Base-by-base conservation (phyloP, 192 early-diverging fungal genomes). In the Powellomyces hirtus region DNA sequence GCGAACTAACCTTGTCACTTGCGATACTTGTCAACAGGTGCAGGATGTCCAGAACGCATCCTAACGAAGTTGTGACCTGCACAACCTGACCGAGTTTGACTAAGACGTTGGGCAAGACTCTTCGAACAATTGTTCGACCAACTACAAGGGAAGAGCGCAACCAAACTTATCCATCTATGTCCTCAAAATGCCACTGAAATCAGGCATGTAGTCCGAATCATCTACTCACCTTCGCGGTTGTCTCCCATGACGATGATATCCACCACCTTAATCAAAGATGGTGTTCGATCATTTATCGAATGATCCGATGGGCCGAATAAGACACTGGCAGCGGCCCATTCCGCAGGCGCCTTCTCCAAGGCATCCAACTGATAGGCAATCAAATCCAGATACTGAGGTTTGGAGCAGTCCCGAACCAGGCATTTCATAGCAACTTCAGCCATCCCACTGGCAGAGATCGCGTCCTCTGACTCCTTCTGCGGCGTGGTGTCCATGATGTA, bases 1-100 rank as follows among this genome's bases (percentile, higher is more conserved):
- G n/a, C n/a, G n/a, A n/a, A n/a, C n/a, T n/a, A 20, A 61, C 33
- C 57, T 65, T 72, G 37, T 72, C 70, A 31, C 44, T 37, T 4
- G 33, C 37, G 0, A 44, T 3, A 1, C 30, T n/a, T 1, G 61
- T 46, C 14, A 72, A 36, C 38, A 72, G 20, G 16, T 36, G 52
- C 16, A 72, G 55, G 11, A 64, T 45, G 20, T 56, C 62, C 10
- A 57, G n/a, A 16, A 30, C 38, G 31, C 24, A n/a, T 11, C 27
- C 36, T 6, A 65, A 5, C 20, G 61, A 56, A 1, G 52, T 50
- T 10, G 70, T 65, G 52, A 45, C 45, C 29, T 58, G 61, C 20
- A 64, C 33, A 5, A 65, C 37, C 37, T 55, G 59, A 7, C 22
- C 29, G 10, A 71, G 45, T 29, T 71, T 62, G 4, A 63, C 60